Percentiles rank a stretch among this genome's conserved stretches.
Conservation (phyloP, 805 yeast species). For the Kuraishia piskuri region DNA sequence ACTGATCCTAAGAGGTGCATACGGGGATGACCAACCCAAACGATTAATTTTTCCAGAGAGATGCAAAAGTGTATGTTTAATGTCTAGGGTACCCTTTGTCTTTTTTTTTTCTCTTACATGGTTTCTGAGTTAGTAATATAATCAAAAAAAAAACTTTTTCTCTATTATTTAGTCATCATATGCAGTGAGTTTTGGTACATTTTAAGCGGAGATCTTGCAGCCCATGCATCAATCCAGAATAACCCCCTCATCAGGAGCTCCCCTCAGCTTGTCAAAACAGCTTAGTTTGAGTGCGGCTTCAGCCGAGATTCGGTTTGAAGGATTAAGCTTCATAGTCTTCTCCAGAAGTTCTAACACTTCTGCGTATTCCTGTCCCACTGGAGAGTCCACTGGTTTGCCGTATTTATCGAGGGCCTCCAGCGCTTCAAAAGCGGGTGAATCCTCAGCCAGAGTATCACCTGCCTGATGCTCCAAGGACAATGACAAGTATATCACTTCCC, state of each 20-base stretch:
- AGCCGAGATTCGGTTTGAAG: constrained; percentile 47
- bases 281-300: constrained; percentile 45
- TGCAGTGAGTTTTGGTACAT: neutral
- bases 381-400: constrained; percentile 27
- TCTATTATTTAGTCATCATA: neutral
- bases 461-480: constrained; percentile 35
- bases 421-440: constrained; percentile 65
- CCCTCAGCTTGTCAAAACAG: constrained; percentile 42
- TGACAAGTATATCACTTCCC: constrained; percentile 33
- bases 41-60: neutral
- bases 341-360: constrained; percentile 48
- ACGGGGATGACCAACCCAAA: neutral
- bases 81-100: neutral
- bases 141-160: neutral
- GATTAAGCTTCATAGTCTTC: constrained; percentile 51
- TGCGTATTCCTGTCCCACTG: constrained; percentile 27
- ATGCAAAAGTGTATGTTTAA: neutral
- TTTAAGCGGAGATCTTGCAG: too few species aligned
- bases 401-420: constrained; percentile 37
- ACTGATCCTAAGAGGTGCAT: neutral
- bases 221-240: constrained; percentile 13
- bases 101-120: neutral
- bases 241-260: constrained; percentile 16
- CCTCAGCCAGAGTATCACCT: constrained; percentile 56
- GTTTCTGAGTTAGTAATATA: neutral